Evolutionary conservation across 805 yeast species (phyloP).

Genomic region (Scheffersomyces stipitis): DNA sequence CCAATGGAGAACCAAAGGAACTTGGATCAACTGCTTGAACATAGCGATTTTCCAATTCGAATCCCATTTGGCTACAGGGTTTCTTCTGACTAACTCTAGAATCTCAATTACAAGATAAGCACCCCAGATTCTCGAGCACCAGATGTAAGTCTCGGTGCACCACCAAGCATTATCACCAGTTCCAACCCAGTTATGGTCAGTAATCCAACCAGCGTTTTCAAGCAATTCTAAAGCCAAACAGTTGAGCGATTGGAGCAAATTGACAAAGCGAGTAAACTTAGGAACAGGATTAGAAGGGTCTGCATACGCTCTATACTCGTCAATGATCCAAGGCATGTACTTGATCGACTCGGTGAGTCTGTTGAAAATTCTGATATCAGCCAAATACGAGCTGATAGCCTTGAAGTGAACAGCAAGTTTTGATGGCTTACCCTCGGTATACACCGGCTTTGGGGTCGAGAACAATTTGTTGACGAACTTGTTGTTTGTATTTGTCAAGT

Average conservation of each 20-base stretch:
- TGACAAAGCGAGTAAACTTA: conserved; percentile 31
- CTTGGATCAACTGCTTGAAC: conserved; percentile 38
- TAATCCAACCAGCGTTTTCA: conserved; percentile 47
- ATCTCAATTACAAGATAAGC: conserved; percentile 38
- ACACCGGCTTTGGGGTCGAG: conserved; percentile 6
- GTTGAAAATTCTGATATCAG: conserved; percentile 44
- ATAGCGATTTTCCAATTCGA: conserved; percentile 33
- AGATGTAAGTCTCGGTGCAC: conserved; percentile 44
- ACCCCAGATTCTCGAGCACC: conserved; percentile 49
- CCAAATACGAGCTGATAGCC: conserved; percentile 33
- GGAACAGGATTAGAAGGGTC: conserved; percentile 25
- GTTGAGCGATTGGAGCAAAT: conserved; percentile 39
- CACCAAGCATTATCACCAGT: conserved; percentile 40
- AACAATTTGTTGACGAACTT: conserved; percentile 12
- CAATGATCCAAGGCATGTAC: conserved; percentile 46
- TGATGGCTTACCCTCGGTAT: conserved; percentile 11
- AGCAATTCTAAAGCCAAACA: conserved; percentile 40
- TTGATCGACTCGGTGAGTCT: conserved; percentile 41
- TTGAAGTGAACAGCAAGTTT: conserved; percentile 36
- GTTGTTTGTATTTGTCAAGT: conserved; percentile 15
- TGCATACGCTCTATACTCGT: conserved; percentile 31
- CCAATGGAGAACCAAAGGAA: conserved; percentile 47
- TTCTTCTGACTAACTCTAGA: conserved; percentile 39
- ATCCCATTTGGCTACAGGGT: conserved; percentile 38
- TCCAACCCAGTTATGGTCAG: conserved; percentile 46